Evolutionary conservation across 495 filamentous ascomycete species (phyloP).

Genomic region (Copromyces sp.): DNA sequence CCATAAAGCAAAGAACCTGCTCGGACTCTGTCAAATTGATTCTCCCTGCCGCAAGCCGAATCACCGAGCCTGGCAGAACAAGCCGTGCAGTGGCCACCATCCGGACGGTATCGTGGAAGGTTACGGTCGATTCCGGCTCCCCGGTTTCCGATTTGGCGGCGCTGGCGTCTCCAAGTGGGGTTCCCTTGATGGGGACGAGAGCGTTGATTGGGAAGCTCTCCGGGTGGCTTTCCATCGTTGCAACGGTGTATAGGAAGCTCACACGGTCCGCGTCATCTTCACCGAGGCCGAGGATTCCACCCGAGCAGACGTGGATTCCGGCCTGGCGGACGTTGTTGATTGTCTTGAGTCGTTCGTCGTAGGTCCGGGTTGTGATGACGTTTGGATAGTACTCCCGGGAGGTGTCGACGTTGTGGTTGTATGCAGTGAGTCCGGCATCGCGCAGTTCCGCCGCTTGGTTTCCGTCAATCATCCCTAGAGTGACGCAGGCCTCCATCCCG

Average conservation of each 20-base stretch:
- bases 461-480: constrained; percentile 76
- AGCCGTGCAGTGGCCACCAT: constrained; percentile 72
- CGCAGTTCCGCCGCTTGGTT: constrained; percentile 68
- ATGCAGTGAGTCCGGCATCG: constrained; percentile 74
- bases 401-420: constrained; percentile 87
- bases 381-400: constrained; percentile 74
- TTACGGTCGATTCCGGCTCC: constrained; percentile 25
- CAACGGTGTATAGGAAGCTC: constrained; percentile 66
- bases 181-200: constrained; percentile 76
- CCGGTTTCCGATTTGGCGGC: constrained; percentile 19
- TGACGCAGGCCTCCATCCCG: constrained; percentile 82
- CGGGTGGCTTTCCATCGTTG: constrained; percentile 64
- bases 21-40: constrained; percentile 72
- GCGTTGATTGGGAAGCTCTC: constrained; percentile 82
- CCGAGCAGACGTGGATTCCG: constrained; percentile 76
- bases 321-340: constrained; percentile 67
- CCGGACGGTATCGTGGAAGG: constrained; percentile 60
- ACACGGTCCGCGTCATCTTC: constrained; percentile 67
- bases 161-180: constrained; percentile 61
- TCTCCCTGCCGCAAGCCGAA: constrained; percentile 69
- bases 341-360: constrained; percentile 72
- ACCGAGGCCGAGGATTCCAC: constrained; percentile 71
- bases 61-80: constrained; percentile 69
- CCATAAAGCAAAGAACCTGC: constrained; percentile 74
- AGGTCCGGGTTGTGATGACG: constrained; percentile 70